Conservation (phyloP, 2,329 filamentous ascomycete genomes). For the Trichoderma citrinoviride region DNA sequence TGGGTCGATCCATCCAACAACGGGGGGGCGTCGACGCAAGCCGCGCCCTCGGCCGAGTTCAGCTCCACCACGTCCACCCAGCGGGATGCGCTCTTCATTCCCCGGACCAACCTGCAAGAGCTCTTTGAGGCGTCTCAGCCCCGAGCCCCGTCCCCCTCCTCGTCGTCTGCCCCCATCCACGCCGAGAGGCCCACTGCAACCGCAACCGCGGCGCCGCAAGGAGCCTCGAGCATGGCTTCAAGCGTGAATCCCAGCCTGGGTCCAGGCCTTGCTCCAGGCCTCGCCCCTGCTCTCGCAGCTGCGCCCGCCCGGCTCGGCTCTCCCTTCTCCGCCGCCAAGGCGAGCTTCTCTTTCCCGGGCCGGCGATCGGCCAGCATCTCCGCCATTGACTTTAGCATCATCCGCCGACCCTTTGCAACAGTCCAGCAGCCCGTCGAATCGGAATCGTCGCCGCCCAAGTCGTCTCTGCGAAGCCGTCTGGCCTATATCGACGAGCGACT, state of each 20-base stretch:
- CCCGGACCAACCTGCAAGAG: conserved; percentile 43
- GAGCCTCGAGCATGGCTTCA: background rate
- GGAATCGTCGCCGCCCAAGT: conserved; percentile 36
- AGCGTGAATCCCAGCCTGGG: background rate
- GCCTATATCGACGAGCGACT: conserved; percentile 59
- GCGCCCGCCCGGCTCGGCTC: conserved; percentile 55
- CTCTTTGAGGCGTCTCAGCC: conserved; percentile 38
- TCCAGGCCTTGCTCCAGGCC: conserved; percentile 25
- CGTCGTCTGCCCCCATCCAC: background rate
- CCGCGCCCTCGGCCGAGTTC: conserved; percentile 32
- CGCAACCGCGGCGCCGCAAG: background rate
- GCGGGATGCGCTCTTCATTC: conserved; percentile 41
- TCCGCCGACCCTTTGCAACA: conserved; percentile 56
- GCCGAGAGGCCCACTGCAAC: background rate
- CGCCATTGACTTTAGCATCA: conserved; percentile 44
- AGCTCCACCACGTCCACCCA: conserved; percentile 36
- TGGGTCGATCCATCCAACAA: conserved; percentile 46
- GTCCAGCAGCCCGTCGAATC: conserved; percentile 47
- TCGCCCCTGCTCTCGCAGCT: conserved; percentile 30
- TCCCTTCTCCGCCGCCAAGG: conserved; percentile 51
- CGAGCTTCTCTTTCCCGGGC: conserved; percentile 61
- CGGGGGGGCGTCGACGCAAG: conserved; percentile 26
- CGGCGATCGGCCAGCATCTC: conserved; percentile 49
- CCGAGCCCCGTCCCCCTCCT: background rate
- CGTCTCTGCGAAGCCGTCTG: conserved; percentile 49